Conservation (phyloP, 257 asterid species). For the Scutellaria galericulata region DNA sequence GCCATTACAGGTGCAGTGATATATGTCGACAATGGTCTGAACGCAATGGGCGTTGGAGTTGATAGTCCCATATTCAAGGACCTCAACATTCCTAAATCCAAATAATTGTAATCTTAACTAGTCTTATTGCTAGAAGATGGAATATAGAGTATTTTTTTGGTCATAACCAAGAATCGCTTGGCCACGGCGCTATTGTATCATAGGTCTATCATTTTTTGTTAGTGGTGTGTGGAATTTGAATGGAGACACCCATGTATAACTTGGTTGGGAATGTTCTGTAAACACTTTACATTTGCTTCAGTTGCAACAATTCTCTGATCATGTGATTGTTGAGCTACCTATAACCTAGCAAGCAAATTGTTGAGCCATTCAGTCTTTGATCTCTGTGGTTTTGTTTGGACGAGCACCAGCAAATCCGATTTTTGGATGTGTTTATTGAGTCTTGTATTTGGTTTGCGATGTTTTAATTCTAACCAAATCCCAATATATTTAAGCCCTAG, state of each 20-base stretch:
- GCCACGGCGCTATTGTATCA: slow-evolving; percentile 33
- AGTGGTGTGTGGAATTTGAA: not conserved
- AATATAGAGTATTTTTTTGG: slow-evolving; percentile 42
- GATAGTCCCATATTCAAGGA: slow-evolving; percentile 78
- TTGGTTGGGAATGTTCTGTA: not conserved
- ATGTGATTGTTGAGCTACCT: too few relatives aligned
- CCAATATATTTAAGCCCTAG: too few relatives aligned
- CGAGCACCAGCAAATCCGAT: too few relatives aligned
- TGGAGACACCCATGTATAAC: not conserved
- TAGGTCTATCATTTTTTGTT: not conserved
- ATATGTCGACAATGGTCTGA: slow-evolving; percentile 87
- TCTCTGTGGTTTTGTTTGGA: too few relatives aligned
- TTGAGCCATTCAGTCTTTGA: too few relatives aligned
- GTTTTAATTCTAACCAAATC: too few relatives aligned
- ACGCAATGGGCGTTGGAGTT: slow-evolving; percentile 88
- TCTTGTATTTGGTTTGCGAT: too few relatives aligned
- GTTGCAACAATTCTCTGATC: too few relatives aligned
- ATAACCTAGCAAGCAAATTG: too few relatives aligned
- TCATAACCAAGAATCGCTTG: slow-evolving; percentile 36
- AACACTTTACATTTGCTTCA: not conserved
- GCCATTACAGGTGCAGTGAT: slow-evolving; percentile 85
- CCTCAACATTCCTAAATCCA: slow-evolving; percentile 66
- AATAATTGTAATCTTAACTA: slow-evolving; percentile 29
- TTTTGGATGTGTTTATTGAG: too few relatives aligned
- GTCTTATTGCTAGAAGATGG: slow-evolving; percentile 16